Percentiles rank a stretch among this genome's conserved stretches.
Evolutionary conservation across 257 asterid genomes (phyloP).

Genomic region (Nicotiana tomentosiformis): DNA sequence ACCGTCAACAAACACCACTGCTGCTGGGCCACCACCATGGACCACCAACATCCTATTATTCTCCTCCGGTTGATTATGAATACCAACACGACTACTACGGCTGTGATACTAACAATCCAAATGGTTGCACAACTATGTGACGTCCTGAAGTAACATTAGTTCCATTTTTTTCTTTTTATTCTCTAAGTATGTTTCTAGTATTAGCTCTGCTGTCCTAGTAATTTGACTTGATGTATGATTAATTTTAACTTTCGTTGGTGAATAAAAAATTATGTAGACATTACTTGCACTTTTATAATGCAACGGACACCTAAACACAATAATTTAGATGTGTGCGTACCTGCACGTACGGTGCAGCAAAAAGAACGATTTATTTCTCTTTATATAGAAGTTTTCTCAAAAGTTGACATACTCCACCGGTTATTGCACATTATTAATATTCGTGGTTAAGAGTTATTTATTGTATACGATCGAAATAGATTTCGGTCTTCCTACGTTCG

Average conservation of each 20-base stretch:
- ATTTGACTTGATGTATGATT: neutral
- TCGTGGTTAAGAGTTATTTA: no score
- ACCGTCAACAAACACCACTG: neutral
- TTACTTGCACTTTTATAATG: no score
- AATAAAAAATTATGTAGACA: no score
- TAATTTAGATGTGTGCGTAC: no score
- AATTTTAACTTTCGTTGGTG: neutral
- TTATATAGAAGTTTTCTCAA: no score
- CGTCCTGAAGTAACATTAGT: neutral
- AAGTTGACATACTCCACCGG: no score
- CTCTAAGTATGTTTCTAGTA: neutral
- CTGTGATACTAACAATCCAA: neutral
- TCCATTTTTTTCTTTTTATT: neutral
- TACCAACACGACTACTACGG: neutral
- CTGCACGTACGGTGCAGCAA: no score
- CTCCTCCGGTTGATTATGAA: neutral
- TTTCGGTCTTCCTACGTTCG: no score
- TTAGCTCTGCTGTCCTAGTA: neutral
- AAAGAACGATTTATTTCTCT: no score
- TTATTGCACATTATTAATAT: no score
- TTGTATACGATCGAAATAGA: no score
- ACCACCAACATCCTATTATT: neutral
- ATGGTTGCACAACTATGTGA: conserved; percentile 4
- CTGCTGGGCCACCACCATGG: neutral
- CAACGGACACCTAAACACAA: no score